Base-by-base conservation (phyloP, 2,329 filamentous ascomycete species). In the Paramyrothecium sp. region DNA sequence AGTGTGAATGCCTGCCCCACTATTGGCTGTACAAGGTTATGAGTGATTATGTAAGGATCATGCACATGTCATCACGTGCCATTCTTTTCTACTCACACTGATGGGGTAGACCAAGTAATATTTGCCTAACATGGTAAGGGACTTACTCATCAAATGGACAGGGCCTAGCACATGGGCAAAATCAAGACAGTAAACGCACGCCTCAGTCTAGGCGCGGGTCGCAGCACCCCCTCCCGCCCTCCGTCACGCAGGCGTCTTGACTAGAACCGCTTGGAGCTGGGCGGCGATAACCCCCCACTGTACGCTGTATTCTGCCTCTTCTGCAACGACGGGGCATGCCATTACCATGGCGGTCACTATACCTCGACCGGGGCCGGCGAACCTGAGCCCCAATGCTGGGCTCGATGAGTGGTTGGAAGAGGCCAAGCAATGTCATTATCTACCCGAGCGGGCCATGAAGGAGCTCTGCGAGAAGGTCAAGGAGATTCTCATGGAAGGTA, bases 401-500 rank as follows among this genome's bases (percentile, higher is more conserved):
- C 87, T 96, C 34, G 92, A 97, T 73, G 93, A 98, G 78, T 99
- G 95, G 95, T 84, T 99, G 33, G 91, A 95, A 71, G 91, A 96
- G 75, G 95, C 95, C 49, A 97, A 97, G 77, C 90, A 95, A 75
- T 98, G 95, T 79, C 95, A 96, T 74, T 97, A 98, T 74, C 84
- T 99, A 54, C 95, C 95, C 53, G 95, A 99, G 77, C 80, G 89
- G 61, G 92, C 96, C 69, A 99, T 99, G 95, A 99, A 99, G 82
- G 91, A 96, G 75, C 84, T 99, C 52, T 99, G 95, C 74, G 95
- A 99, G 79, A 96, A 96, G 72, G 95, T 98, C 60, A 99, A 99
- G 80, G 95, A 98, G 77, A 96, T 92, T 64, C 83, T 99, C 68
- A 99, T 99, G 95, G 95, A 99, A 82, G 92, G 92, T 95, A 73